phyloP scores from a whole-genome alignment of 306 rosid species.

The Fragaria iinumae region DNA sequence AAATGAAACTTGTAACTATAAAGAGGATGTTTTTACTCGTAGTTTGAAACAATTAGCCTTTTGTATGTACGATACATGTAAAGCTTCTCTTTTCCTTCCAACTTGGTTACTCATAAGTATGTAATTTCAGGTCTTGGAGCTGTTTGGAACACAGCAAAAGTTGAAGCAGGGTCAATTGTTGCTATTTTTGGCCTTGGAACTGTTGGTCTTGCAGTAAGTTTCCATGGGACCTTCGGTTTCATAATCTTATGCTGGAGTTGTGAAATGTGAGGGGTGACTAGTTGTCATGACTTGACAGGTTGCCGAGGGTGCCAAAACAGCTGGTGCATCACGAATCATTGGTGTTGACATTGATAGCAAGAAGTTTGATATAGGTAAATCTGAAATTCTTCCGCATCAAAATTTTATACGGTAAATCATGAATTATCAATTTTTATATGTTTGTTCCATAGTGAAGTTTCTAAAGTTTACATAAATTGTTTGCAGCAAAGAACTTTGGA shows the following conservation, averaged over 20 bases:
- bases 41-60: background rate
- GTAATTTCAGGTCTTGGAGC: constrained; percentile 75
- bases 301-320: constrained; percentile 92
- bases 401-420: background rate
- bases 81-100: background rate
- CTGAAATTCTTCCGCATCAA: constrained; percentile 13
- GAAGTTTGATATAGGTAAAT: constrained; percentile 65
- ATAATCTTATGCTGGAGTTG: constrained; percentile 24
- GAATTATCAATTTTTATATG: background rate
- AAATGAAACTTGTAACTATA: background rate
- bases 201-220: constrained; percentile 92
- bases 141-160: constrained; percentile 99
- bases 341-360: constrained; percentile 80
- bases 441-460: background rate
- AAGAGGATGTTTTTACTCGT: background rate
- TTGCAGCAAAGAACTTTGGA: constrained; percentile 84
- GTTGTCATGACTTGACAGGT: constrained; percentile 49
- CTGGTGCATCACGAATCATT: constrained; percentile 86
- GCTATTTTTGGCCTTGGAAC: constrained; percentile 95
- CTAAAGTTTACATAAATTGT: constrained; percentile 13
- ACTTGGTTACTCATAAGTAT: background rate
- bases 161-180: constrained; percentile 79
- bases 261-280: constrained; percentile 17
- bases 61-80: background rate
- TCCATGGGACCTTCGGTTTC: constrained; percentile 7